phyloP scores from a whole-genome alignment of 345 rosid genomes.

The Mercurialis annua region DNA sequence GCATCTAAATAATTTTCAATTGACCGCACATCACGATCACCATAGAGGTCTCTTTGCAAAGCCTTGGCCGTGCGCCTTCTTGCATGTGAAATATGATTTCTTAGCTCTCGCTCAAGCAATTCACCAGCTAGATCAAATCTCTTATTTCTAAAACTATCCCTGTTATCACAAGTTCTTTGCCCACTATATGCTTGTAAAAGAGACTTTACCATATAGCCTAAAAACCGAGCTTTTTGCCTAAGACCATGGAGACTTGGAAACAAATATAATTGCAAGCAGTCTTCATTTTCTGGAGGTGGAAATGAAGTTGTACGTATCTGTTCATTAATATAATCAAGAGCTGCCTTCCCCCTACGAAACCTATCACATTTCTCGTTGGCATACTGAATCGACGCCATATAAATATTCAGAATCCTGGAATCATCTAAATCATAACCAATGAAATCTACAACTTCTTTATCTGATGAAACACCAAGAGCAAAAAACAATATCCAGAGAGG shows the following conservation, averaged over 20 bases:
- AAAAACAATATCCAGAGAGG: constrained; percentile 85
- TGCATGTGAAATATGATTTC: constrained; percentile 70
- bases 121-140: constrained; percentile 86
- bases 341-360: constrained; percentile 46
- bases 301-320: constrained; percentile 51
- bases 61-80: constrained; percentile 66
- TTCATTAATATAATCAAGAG: constrained; percentile 38
- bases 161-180: constrained; percentile 65
- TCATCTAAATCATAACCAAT: constrained; percentile 53
- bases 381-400: constrained; percentile 61
- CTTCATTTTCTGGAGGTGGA: constrained; percentile 68
- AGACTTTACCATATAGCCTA: constrained; percentile 90
- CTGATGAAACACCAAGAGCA: constrained; percentile 75
- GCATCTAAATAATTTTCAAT: constrained; percentile 87
- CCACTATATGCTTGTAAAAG: constrained; percentile 70
- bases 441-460: constrained; percentile 59
- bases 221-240: constrained; percentile 72
- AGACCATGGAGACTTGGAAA: constrained; percentile 61
- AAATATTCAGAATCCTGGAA: constrained; percentile 49
- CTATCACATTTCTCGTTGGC: constrained; percentile 56
- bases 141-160: constrained; percentile 84
- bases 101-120: constrained; percentile 78
- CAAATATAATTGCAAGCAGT: constrained; percentile 52
- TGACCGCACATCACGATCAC: constrained; percentile 52
- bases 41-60: constrained; percentile 71